phyloP scores from a whole-genome alignment of 2,329 filamentous ascomycete genomes.

The Aspergillus unguis region DNA sequence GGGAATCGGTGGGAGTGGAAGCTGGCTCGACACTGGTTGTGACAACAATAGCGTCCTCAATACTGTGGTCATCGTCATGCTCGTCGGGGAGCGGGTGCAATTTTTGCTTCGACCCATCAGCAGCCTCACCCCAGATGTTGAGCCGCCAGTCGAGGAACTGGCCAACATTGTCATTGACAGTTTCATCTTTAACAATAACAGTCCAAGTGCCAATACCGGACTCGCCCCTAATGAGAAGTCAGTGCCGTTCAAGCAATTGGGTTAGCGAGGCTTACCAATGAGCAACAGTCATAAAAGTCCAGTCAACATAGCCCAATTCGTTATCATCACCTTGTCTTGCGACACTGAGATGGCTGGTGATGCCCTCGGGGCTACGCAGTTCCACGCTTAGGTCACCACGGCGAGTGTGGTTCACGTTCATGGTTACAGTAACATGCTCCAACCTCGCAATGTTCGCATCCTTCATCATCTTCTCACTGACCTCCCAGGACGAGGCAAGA shows the following conservation, averaged over 20 bases:
- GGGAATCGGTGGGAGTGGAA: conserved; percentile 45
- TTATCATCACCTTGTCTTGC: conserved; percentile 67
- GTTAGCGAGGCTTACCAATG: conserved; percentile 66
- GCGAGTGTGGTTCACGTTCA: conserved; percentile 86
- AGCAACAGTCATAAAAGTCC: conserved; percentile 98
- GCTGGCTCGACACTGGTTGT: conserved; percentile 60
- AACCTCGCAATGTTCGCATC: conserved; percentile 78
- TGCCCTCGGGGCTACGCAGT: conserved; percentile 74
- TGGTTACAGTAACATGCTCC: conserved; percentile 95
- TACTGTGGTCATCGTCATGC: conserved; percentile 79
- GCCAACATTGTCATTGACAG: conserved; percentile 71
- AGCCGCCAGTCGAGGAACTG: conserved; percentile 88
- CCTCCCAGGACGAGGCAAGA: conserved; percentile 72
- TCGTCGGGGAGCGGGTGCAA: conserved; percentile 78
- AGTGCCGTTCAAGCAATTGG: conserved; percentile 9
- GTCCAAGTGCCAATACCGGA: conserved; percentile 85
- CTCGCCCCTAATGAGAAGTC: conserved; percentile 67
- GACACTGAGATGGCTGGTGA: conserved; percentile 80
- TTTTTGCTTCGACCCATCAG: conserved; percentile 69
- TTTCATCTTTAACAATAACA: conserved; percentile 79
- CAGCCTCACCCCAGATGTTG: conserved; percentile 87
- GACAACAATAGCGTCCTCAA: conserved; percentile 57
- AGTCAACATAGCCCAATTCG: conserved; percentile 74
- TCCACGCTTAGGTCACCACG: conserved; percentile 93
- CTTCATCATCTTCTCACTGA: conserved; percentile 77